These are phyloP conservation scores for Abelmoschus esculentus DNA, from an alignment of 345 rosid genomes.

Conservation along the genomic window DNA sequence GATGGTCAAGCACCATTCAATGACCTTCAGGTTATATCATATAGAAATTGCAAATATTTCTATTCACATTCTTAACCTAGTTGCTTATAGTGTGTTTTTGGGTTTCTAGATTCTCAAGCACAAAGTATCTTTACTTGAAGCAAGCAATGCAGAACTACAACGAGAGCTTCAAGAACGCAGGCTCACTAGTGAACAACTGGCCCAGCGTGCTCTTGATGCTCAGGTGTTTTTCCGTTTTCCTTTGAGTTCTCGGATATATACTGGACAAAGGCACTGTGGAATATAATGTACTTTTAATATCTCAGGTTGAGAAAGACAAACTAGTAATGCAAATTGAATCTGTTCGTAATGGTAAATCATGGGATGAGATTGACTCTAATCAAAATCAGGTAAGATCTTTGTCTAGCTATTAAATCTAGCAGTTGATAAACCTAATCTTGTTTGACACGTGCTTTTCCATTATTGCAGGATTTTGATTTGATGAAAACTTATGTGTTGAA, in stretches of 20 bases:
- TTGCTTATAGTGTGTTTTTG: neutral
- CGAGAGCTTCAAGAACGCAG: slow-evolving; percentile 69
- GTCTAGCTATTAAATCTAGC: neutral
- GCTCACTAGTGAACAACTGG: slow-evolving; percentile 59
- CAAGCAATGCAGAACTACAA: slow-evolving; percentile 68
- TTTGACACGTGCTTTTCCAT: slow-evolving; percentile 6
- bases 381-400: slow-evolving; percentile 42
- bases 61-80: neutral
- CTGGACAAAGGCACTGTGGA: neutral
- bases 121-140: slow-evolving; percentile 76
- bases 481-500: slow-evolving; percentile 59
- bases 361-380: slow-evolving; percentile 74
- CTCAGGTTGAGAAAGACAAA: slow-evolving; percentile 87
- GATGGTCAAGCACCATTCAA: slow-evolving; percentile 61
- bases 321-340: slow-evolving; percentile 67
- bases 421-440: neutral
- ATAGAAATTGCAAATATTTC: neutral
- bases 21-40: slow-evolving; percentile 66
- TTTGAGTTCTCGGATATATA: slow-evolving; percentile 1
- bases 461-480: slow-evolving; percentile 61
- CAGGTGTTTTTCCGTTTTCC: slow-evolving; percentile 46
- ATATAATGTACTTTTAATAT: slow-evolving; percentile 9
- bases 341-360: slow-evolving; percentile 70
- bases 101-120: slow-evolving; percentile 70
- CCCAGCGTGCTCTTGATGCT: slow-evolving; percentile 70